Evolutionary conservation across 2,329 filamentous ascomycete species (phyloP), one percentile per base, ranked within the genome.

Genomic region (Rhynchosporium graminicola): DNA sequence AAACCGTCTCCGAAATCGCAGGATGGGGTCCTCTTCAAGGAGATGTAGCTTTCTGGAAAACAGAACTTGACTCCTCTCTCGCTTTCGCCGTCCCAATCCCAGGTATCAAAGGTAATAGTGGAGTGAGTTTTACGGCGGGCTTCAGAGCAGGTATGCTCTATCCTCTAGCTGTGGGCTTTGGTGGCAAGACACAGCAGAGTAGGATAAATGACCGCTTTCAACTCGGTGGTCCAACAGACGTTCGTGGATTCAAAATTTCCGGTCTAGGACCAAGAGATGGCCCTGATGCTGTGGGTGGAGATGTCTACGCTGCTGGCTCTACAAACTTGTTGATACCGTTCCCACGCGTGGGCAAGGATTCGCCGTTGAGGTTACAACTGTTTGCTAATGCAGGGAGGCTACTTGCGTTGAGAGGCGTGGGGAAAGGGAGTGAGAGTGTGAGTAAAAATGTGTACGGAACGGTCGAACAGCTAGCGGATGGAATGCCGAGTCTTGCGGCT

Each of bases 151-250:
- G 95, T 42, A 74, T 97, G 55, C 81, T 99, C 8, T 96, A 89
- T 74, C 95, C 95, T 1, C 80, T 99, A 15, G 83, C 90, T 1
- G 78, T 89, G 7, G 86, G 86, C 6, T 84, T 82, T 69, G 76
- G 78, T 15, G 48, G 73, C 69, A 56, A 79, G 26, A 83, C 88
- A 0, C 80, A 83, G 29, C 85, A 88, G 4, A 96, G 91, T 68
- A 87, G 91, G 36, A 84, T 98, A 72, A 97, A 96, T 74, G 95
- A 99, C 76, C 91, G 95, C 50, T 99, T 99, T 79, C 87, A 92
- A 72, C 89, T 99, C 38, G 95, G 95, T 48, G 95, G 95, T 0
- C 94, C 95, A 3, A 97, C 92, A 3, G 94, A 97, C 73, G 91
- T 99, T 13, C 90, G 95, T 60, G 95, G 95, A 1, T 99, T 99